Evolutionary conservation across 306 rosid genomes (phyloP).

Genomic region (Cicer yamashitae): DNA sequence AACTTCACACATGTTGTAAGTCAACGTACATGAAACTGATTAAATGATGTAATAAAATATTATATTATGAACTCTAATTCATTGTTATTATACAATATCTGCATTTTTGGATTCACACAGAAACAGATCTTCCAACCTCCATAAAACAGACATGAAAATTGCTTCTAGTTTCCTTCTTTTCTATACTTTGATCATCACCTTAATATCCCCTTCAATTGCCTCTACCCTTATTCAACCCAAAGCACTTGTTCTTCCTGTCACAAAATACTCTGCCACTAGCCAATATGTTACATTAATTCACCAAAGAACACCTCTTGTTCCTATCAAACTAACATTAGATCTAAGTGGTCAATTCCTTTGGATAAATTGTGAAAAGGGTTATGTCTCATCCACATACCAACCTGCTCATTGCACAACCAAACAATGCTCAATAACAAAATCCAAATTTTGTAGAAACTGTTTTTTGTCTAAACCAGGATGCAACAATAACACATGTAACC

Average conservation of each 20-base stretch:
- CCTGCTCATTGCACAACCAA: constrained; percentile 52
- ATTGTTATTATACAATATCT: not conserved
- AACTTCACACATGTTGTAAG: not conserved
- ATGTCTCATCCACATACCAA: constrained; percentile 52
- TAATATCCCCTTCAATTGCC: constrained; percentile 41
- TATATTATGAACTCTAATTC: not conserved
- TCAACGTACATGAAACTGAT: not conserved
- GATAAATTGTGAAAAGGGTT: constrained; percentile 52
- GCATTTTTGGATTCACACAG: not conserved
- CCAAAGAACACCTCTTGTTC: constrained; percentile 61
- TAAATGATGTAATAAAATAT: not conserved
- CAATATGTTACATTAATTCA: constrained; percentile 49
- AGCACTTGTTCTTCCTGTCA: constrained; percentile 53
- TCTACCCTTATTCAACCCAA: constrained; percentile 42
- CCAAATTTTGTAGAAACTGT: constrained; percentile 39
- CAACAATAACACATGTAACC: constrained; percentile 49
- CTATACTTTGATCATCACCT: not conserved
- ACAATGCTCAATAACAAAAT: constrained; percentile 47
- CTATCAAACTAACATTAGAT: constrained; percentile 55
- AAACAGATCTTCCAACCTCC: not conserved
- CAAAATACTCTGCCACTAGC: constrained; percentile 39
- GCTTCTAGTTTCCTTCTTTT: constrained; percentile 27
- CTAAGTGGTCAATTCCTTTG: constrained; percentile 56
- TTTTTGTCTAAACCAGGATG: constrained; percentile 52
- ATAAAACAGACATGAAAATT: constrained; percentile 41